These are phyloP conservation scores for Populus simonii DNA, from an alignment of 345 rosid species.

Conservation along the genomic window DNA sequence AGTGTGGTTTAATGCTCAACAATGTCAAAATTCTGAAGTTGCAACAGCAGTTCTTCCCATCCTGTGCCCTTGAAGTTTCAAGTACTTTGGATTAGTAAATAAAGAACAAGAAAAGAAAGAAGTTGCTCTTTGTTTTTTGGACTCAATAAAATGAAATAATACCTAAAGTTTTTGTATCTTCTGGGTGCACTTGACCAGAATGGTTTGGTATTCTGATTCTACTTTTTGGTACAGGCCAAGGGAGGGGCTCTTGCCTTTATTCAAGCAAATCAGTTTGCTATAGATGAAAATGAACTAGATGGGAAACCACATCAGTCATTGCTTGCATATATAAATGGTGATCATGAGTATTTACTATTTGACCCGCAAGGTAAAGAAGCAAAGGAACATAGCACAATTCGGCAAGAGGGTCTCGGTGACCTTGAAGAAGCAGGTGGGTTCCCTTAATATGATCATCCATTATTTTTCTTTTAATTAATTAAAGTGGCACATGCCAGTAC, in stretches of 20 bases:
- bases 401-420: constrained; percentile 26
- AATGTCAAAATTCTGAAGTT: background rate
- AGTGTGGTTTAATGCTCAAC: background rate
- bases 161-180: background rate
- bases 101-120: background rate
- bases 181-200: background rate
- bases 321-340: constrained; percentile 68
- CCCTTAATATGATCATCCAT: background rate
- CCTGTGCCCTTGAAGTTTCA: background rate
- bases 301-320: constrained; percentile 40
- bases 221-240: constrained; percentile 53
- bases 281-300: constrained; percentile 30
- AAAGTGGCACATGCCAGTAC: background rate
- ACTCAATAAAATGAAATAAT: background rate
- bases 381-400: constrained; percentile 41
- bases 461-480: background rate
- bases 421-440: constrained; percentile 40
- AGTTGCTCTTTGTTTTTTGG: too few species aligned
- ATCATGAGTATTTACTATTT: constrained; percentile 80
- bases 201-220: constrained; percentile 8
- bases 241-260: constrained; percentile 69
- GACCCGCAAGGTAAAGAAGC: constrained; percentile 60
- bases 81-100: background rate
- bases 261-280: constrained; percentile 30
- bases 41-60: background rate